Evolutionary conservation across 352 stramenopile genomes (phyloP), one percentile per base, ranked within the genome.

Genomic region (Albugo laibachii): DNA sequence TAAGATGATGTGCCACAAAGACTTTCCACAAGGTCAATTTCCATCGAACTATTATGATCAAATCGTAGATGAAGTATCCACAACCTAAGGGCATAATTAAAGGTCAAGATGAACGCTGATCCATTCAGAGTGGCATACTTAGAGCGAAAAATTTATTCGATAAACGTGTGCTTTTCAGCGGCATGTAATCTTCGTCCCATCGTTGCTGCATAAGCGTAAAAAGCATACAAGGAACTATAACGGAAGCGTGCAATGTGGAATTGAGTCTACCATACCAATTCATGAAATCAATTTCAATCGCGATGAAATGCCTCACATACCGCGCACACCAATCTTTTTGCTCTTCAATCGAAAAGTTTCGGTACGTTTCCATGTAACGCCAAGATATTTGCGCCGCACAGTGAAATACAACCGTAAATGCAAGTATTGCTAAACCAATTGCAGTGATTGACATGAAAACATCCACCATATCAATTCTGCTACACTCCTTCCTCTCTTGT

Each of bases 31-130:
- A 54, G 6, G 74, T 71, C 50, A 89, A 66, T 61, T 76, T 61
- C 60, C 61, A 89, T 13, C 63, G 57, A 47, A 83, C 40, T 36
- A 85, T 57, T 52, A 86, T 66, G 55, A 79, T 76, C 13, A 84
- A 50, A 44, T 89, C 77, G 40, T 81, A 83, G n/a, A 80, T 36
- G 45, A 89, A 89, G 58, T 89, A 89, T 14, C 74, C 77, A 44
- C 64, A 80, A 1, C 74, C 77, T 89, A 61, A 20, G 59, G 15
- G 43, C 4, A 45, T 5, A 13, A 35, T 40, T 41, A 34, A 47
- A 14, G 49, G 24, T 6, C 14, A 3, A 5, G 13, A 27, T n/a
- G 44, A 14, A 10, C 14, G 16, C 3, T 54, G n/a, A 13, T 6
- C 10, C 21, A 2, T 41, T 12, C 18, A 16, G 36, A 2, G 13